Evolutionary conservation across 768 basidiomycete species (phyloP).

Genomic region (Hebeloma cylindrosporum): DNA sequence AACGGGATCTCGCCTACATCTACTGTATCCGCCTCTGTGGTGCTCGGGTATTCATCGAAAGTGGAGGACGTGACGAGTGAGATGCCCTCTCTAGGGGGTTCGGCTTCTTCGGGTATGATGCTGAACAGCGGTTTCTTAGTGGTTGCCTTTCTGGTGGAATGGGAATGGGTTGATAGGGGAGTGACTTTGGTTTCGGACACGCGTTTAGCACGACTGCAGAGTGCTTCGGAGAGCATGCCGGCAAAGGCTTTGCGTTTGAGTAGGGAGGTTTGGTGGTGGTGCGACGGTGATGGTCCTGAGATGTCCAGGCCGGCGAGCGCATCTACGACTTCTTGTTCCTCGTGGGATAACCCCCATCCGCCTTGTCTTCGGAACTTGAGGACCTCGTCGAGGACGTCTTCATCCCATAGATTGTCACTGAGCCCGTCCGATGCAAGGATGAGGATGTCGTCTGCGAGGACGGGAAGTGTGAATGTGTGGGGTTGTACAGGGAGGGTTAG

Average conservation of each 20-base stretch:
- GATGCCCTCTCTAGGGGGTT: neutral
- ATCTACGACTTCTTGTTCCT: conserved; percentile 2
- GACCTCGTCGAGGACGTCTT: conserved; percentile 83
- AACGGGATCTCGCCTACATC: conserved; percentile 71
- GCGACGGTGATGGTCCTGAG: too few species aligned
- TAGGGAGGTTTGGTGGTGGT: conserved; percentile 8
- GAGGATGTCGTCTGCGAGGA: conserved; percentile 70
- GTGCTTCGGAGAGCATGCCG: conserved; percentile 72
- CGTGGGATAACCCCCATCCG: conserved; percentile 11
- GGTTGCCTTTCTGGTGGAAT: conserved; percentile 8
- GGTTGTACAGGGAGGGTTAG: conserved; percentile 20
- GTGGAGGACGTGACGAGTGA: neutral
- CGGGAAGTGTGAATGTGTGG: conserved; percentile 67
- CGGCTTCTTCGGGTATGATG: conserved; percentile 15
- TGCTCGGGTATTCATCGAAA: conserved; percentile 10
- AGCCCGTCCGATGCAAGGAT: conserved; percentile 82
- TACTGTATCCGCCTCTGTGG: conserved; percentile 7
- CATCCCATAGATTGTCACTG: conserved; percentile 87
- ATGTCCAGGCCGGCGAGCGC: conserved; percentile 3
- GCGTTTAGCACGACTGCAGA: conserved; percentile 74
- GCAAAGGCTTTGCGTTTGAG: conserved; percentile 51
- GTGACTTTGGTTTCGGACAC: conserved; percentile 60
- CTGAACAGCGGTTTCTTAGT: conserved; percentile 10
- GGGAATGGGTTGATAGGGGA: conserved; percentile 2
- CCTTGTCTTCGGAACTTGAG: conserved; percentile 46